phyloP scores from a whole-genome alignment of 768 basidiomycete genomes.

The Termitomyces eurrhizus region DNA sequence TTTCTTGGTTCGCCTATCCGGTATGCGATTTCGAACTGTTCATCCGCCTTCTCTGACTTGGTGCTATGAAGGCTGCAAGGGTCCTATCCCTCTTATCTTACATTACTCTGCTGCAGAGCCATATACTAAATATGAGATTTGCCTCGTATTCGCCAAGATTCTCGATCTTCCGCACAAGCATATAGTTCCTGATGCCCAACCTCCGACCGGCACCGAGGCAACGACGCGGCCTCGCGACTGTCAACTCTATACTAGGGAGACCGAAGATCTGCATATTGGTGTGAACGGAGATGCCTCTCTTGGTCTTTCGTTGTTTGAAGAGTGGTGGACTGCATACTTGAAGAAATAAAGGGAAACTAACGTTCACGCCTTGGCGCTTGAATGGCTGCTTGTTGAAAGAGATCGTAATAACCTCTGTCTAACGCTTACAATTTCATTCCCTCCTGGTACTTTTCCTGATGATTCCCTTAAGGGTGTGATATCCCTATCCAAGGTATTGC shows the following conservation, averaged over 20 bases:
- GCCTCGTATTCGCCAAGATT: constrained; percentile 69
- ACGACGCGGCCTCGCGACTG: constrained; percentile 79
- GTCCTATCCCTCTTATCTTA: constrained; percentile 61
- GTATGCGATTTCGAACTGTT: constrained; percentile 30
- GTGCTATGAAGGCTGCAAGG: constrained; percentile 27
- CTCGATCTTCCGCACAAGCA: constrained; percentile 70
- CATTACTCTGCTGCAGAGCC: constrained; percentile 85
- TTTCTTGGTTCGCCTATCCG: constrained; percentile 73
- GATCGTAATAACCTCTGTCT: neutral
- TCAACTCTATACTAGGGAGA: constrained; percentile 70
- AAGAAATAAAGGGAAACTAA: constrained; percentile 11
- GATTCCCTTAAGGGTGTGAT: too few species aligned
- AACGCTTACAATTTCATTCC: neutral
- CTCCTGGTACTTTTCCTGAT: neutral
- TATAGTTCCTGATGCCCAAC: constrained; percentile 67
- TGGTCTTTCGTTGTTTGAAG: constrained; percentile 66
- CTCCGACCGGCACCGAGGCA: constrained; percentile 59
- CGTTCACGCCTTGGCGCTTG: neutral
- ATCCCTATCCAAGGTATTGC: too few species aligned
- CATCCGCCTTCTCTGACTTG: neutral
- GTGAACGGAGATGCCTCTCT: constrained; percentile 40
- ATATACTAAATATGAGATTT: constrained; percentile 93
- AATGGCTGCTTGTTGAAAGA: neutral
- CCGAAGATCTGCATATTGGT: constrained; percentile 56
- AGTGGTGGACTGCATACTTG: constrained; percentile 74